phyloP scores from a whole-genome alignment of 2,329 filamentous ascomycete genomes.

The Colletotrichum chlorophyti region DNA sequence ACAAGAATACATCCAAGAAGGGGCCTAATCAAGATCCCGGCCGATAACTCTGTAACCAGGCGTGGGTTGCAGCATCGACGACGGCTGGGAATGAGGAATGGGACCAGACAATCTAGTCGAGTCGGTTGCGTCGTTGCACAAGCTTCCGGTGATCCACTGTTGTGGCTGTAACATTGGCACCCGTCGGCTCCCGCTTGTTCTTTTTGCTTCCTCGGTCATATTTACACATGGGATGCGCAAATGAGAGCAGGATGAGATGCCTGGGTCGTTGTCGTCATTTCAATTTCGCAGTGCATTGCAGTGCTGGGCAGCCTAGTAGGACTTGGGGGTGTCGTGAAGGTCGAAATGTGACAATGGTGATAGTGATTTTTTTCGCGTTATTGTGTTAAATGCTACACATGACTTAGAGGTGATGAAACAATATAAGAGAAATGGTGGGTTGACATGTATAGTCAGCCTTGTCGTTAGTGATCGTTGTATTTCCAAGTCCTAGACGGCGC shows the following conservation, averaged over 20 bases:
- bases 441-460: no score
- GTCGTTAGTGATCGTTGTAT: no score
- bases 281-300: background rate
- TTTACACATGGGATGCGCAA: no score
- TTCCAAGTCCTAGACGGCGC: no score
- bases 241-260: no score
- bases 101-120: background rate
- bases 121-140: background rate
- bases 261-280: background rate
- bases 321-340: no score
- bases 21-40: background rate
- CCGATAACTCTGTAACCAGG: slow-evolving; percentile 16
- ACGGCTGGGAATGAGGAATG: background rate
- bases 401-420: no score
- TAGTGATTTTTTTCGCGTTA: no score
- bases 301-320: background rate
- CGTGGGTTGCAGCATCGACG: slow-evolving; percentile 7
- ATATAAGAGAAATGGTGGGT: no score
- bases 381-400: no score
- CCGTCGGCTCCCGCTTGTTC: background rate
- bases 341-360: no score
- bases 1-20: no score
- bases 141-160: slow-evolving; percentile 16
- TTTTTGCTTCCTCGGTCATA: background rate
- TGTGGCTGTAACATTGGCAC: slow-evolving; percentile 14